Conservation (phyloP, 2,329 filamentous ascomycete genomes). For the Penicillium sp. region DNA sequence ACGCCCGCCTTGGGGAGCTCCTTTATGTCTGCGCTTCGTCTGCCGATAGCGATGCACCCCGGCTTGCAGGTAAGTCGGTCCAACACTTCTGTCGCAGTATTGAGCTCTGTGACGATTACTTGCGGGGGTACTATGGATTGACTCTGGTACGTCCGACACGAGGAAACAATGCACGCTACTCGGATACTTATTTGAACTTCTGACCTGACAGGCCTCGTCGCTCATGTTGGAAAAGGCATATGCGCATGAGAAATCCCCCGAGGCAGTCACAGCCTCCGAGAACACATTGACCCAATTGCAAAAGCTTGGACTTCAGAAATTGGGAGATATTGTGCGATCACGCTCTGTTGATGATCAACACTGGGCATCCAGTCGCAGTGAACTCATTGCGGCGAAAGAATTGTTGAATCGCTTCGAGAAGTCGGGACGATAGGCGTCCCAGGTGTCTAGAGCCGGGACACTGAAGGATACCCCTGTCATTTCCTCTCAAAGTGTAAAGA, state of each 20-base stretch:
- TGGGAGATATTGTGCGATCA: conserved; percentile 38
- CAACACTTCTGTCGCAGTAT: conserved; percentile 86
- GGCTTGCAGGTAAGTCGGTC: conserved; percentile 67
- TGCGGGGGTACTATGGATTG: conserved; percentile 89
- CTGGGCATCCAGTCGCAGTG: conserved; percentile 35
- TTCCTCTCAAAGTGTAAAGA: not conserved
- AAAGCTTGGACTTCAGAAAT: conserved; percentile 35
- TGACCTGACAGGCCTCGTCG: conserved; percentile 27
- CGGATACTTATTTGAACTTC: not conserved
- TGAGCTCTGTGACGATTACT: conserved; percentile 88
- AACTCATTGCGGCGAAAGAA: conserved; percentile 43
- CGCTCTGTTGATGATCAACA: conserved; percentile 29
- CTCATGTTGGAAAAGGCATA: conserved; percentile 22
- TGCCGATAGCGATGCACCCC: conserved; percentile 38
- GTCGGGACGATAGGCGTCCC: conserved; percentile 2
- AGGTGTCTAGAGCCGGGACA: not conserved
- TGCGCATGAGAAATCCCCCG: conserved; percentile 8
- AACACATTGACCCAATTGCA: conserved; percentile 34
- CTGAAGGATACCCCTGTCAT: not conserved
- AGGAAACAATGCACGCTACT: not conserved
- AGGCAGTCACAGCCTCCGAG: conserved; percentile 16
- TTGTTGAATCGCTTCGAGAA: conserved; percentile 33
- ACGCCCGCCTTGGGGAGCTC: conserved; percentile 82
- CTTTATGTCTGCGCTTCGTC: conserved; percentile 62
- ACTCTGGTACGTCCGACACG: conserved; percentile 61